These are phyloP conservation scores for Auriscalpium microsporum DNA, from an alignment of 768 basidiomycete genomes.

Conservation along the genomic window DNA sequence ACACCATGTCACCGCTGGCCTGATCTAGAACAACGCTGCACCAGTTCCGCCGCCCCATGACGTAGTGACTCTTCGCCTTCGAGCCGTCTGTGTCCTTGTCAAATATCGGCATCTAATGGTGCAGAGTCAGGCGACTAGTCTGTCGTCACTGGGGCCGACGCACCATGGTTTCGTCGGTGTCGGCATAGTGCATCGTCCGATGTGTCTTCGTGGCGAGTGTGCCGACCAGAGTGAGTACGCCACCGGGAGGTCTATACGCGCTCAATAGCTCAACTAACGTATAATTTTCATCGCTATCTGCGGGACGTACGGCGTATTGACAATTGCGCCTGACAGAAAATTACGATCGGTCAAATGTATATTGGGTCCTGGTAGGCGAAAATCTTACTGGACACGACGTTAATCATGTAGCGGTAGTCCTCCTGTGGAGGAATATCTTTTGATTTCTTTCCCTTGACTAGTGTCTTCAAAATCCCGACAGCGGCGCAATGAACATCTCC, in stretches of 20 bases:
- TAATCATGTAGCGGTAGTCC: slow-evolving; percentile 88
- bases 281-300: too few relatives aligned
- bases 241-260: slow-evolving; percentile 44
- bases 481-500: slow-evolving; percentile 95
- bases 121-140: background rate
- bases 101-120: slow-evolving; percentile 64
- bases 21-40: slow-evolving; percentile 58
- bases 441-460: slow-evolving; percentile 40
- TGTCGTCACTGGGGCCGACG: background rate
- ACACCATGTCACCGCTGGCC: slow-evolving; percentile 55
- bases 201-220: slow-evolving; percentile 74
- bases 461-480: slow-evolving; percentile 69
- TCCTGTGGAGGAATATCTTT: slow-evolving; percentile 39
- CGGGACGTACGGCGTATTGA: slow-evolving; percentile 79
- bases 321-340: slow-evolving; percentile 63
- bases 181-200: slow-evolving; percentile 69
- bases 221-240: slow-evolving; percentile 75
- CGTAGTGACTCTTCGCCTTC: slow-evolving; percentile 64
- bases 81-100: slow-evolving; percentile 66
- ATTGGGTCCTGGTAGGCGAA: background rate
- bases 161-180: slow-evolving; percentile 89
- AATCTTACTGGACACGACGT: slow-evolving; percentile 65
- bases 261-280: background rate
- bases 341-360: too few relatives aligned
- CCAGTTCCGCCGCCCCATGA: slow-evolving; percentile 90